Conservation (phyloP, 139 green algal species). For the Chlorella sp. region DNA sequence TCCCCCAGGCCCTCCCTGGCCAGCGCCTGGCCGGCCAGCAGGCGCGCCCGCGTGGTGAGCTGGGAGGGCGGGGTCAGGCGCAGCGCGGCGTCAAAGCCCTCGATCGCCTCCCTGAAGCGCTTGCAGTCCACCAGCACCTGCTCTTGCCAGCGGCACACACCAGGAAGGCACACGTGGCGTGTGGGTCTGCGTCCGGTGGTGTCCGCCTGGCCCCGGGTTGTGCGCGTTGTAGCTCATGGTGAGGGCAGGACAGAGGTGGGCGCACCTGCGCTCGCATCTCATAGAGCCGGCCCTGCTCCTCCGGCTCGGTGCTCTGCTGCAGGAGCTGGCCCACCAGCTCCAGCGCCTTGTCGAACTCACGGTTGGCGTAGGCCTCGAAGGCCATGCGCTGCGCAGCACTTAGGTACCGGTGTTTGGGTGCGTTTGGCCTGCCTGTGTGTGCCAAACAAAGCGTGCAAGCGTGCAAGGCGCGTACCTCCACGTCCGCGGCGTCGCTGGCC, state of each 20-base stretch:
- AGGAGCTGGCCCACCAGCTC: slow-evolving; percentile 38
- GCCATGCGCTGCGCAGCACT: slow-evolving; percentile 26
- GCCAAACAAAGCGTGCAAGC: neutral
- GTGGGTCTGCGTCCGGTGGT: neutral
- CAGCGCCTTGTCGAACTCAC: slow-evolving; percentile 41
- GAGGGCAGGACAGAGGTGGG: neutral
- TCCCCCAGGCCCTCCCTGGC: slow-evolving; percentile 67
- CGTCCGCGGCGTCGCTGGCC: too few relatives aligned
- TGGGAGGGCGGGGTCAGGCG: slow-evolving; percentile 8
- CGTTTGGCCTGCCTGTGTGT: neutral
- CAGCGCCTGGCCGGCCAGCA: slow-evolving; percentile 61
- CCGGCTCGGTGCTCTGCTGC: neutral
- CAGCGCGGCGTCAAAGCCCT: slow-evolving; percentile 57
- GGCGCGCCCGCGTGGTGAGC: slow-evolving; percentile 28
- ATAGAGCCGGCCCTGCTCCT: neutral
- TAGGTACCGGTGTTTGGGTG: neutral
- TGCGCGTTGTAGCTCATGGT: too few relatives aligned
- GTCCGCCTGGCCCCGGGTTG: neutral
- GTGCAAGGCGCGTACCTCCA: too few relatives aligned
- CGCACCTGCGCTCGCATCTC: neutral
- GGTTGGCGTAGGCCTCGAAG: slow-evolving; percentile 44
- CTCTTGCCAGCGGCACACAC: neutral
- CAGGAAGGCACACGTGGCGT: neutral
- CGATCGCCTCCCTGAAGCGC: slow-evolving; percentile 59
- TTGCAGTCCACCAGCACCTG: slow-evolving; percentile 77